phyloP scores from a whole-genome alignment of 331 rosid species.

The Telfairia occidentalis region DNA sequence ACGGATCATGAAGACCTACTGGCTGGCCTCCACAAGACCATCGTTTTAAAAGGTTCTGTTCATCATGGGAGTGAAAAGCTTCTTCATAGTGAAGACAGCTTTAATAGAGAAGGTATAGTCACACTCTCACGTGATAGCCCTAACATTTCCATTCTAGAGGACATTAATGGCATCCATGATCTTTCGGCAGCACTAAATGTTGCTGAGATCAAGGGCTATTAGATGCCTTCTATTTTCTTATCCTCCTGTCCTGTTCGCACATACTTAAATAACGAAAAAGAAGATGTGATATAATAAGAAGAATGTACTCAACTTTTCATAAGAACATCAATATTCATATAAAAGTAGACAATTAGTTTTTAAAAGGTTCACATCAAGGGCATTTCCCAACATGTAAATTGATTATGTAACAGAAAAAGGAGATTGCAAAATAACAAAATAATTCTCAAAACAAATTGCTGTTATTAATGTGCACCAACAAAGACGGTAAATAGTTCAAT shows the following conservation, averaged over 20 bases:
- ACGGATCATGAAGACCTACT: constrained; percentile 60
- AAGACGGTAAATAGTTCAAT: background rate
- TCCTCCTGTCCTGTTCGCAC: background rate
- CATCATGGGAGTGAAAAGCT: constrained; percentile 58
- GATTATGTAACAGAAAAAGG: background rate
- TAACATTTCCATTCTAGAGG: constrained; percentile 29
- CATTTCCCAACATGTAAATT: background rate
- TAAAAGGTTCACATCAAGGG: background rate
- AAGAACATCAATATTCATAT: background rate
- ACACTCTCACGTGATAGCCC: constrained; percentile 39
- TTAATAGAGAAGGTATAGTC: constrained; percentile 39
- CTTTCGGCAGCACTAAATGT: constrained; percentile 43
- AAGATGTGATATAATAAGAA: constrained; percentile 12
- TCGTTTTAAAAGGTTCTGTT: constrained; percentile 41
- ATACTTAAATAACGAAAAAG: constrained; percentile 9
- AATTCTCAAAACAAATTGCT: background rate
- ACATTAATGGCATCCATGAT: constrained; percentile 28
- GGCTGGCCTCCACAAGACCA: constrained; percentile 58
- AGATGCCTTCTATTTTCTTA: constrained; percentile 2
- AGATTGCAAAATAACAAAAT: background rate
- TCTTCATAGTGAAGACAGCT: constrained; percentile 36
- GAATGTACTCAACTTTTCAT: constrained; percentile 1
- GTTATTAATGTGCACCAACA: background rate
- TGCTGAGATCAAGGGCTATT: constrained; percentile 26
- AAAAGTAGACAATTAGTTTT: background rate